phyloP scores from a whole-genome alignment of 164 flowering plant genomes.

The Aristolochia contorta region DNA sequence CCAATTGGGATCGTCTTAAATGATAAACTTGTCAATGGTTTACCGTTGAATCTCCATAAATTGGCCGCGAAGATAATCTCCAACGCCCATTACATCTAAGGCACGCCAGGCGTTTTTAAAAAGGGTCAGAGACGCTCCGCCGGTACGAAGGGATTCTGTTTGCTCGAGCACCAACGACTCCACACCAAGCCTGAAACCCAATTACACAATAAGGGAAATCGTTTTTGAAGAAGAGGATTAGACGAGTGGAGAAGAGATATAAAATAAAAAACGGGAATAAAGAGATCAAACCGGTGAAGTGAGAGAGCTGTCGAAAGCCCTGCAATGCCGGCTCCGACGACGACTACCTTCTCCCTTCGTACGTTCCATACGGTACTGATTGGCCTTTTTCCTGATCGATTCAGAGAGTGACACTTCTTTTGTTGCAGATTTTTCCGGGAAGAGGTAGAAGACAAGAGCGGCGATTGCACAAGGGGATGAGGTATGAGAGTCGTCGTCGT shows the following conservation, averaged over 20 bases:
- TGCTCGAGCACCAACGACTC: constrained; percentile 74
- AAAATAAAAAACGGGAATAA: neutral
- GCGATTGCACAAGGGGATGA: neutral
- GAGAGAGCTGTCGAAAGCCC: constrained; percentile 84
- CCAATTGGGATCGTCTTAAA: no score
- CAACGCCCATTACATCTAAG: constrained; percentile 77
- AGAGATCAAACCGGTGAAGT: constrained; percentile 45
- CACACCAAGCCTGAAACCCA: constrained; percentile 56
- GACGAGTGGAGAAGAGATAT: no score
- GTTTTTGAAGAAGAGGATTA: neutral
- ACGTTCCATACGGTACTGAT: constrained; percentile 5
- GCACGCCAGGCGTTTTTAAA: constrained; percentile 96
- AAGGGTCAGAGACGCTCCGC: constrained; percentile 80
- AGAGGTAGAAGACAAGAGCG: neutral
- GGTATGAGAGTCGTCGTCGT: neutral
- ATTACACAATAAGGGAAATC: neutral
- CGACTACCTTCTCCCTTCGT: constrained; percentile 45
- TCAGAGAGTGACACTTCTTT: neutral
- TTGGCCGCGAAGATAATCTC: constrained; percentile 53
- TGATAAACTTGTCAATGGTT: neutral
- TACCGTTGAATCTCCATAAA: constrained; percentile 87
- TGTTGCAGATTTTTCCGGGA: neutral
- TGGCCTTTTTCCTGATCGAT: neutral
- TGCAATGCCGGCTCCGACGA: constrained; percentile 83
- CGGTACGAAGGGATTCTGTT: constrained; percentile 64